Evolutionary conservation across 768 basidiomycete species (phyloP), one percentile per base, ranked within the genome.

Genomic region (Coprinopsis marcescibilis): DNA sequence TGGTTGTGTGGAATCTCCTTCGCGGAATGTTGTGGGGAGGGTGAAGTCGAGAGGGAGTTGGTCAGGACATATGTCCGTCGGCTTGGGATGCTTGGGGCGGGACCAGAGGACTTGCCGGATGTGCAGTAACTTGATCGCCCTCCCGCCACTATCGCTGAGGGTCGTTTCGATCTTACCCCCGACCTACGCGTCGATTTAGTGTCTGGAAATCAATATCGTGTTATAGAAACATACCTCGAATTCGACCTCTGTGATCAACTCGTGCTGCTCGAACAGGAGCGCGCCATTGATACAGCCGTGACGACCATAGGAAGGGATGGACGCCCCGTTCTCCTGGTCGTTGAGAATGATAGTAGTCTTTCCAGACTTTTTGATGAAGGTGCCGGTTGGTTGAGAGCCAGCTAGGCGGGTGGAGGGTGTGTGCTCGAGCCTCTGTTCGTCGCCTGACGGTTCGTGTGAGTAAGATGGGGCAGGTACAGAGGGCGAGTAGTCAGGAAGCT

Each of bases 401-500:
- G 30, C 44, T 23, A 45, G 30, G 36, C 52, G 56, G 25, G 54
- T 48, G 19, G 62, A 60, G 5, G 71, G 76, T 0, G 78, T 75
- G 35, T 68, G 69, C 33, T 78, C 73, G 6, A 86, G 72, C 14
- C 67, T 66, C 44, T 67, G 65, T 53, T 86, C 83, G 21, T 72
- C 77, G 2, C 61, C 65, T 3, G 68, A 59, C 26, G 77, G 81
- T 21, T 72, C 71, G 27, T 60, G 70, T 39, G 84, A 80, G 56
- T 86, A 87, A 6, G 64, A 57, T 1, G 84, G 84, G 1, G 74
- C 69, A 21, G 76, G 75, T 2, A 63, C 61, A 4, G 80, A 74
- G 1, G 76, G 69, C 0, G 78, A 70, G 57, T 85, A 85, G 4
- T 57, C 58, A 15, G 84, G 80, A 25, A 80, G 65, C 52, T 25